Conservation (phyloP, 2,329 filamentous ascomycete genomes). For the Rhytidhysteron rufulum region DNA sequence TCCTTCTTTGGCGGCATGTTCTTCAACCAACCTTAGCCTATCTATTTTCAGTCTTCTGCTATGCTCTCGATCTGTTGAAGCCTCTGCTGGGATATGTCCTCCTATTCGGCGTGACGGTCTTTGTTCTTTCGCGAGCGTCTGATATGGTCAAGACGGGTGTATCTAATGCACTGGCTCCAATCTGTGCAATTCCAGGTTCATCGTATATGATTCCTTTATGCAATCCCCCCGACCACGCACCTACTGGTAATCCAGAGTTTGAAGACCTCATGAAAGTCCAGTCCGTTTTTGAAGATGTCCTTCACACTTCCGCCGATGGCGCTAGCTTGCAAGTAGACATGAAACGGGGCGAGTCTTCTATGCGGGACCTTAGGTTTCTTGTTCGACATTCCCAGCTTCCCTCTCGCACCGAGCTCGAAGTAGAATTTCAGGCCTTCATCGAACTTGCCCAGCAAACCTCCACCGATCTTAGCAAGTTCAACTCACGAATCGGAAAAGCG, state of each 20-base stretch:
- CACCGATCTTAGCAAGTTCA: conserved; percentile 68
- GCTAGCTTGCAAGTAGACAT: conserved; percentile 71
- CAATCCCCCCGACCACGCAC: conserved; percentile 11
- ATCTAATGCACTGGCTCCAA: conserved; percentile 61
- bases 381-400: conserved; percentile 68
- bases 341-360: conserved; percentile 70
- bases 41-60: conserved; percentile 52
- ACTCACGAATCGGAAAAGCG: conserved; percentile 68
- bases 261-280: conserved; percentile 72
- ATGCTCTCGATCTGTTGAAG: conserved; percentile 61
- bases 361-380: conserved; percentile 69
- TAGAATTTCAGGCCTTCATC: conserved; percentile 74
- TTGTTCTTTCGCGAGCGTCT: conserved; percentile 45
- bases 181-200: conserved; percentile 67
- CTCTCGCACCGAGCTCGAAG: conserved; percentile 65
- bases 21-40: conserved; percentile 43
- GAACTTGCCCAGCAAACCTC: conserved; percentile 63
- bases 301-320: conserved; percentile 63
- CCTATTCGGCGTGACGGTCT: conserved; percentile 58
- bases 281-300: conserved; percentile 69
- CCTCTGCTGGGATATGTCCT: conserved; percentile 58
- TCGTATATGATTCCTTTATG: conserved; percentile 66
- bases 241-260: conserved; percentile 53
- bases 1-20: conserved; percentile 28
- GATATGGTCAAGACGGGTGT: conserved; percentile 61